These are phyloP conservation scores for Lichtheimia corymbifera DNA, from an alignment of 371 early-diverging fungal genomes.

Conservation along the genomic window DNA sequence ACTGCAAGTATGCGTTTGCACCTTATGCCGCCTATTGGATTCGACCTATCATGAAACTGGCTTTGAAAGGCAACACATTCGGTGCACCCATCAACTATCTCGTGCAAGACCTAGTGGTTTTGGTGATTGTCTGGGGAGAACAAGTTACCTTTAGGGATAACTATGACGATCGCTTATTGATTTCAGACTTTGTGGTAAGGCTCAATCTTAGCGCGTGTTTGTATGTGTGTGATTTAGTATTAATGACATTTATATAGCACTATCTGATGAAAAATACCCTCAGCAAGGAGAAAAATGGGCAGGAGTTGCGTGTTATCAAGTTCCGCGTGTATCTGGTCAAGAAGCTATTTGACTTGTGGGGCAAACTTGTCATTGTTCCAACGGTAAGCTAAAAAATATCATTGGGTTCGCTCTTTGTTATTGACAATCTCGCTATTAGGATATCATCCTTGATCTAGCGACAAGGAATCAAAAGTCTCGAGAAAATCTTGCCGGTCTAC, in stretches of 20 bases:
- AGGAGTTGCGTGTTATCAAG: slow-evolving; percentile 26
- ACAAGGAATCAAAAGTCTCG: background rate
- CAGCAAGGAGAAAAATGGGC: too few species aligned
- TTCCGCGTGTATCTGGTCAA: slow-evolving; percentile 61
- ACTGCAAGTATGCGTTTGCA: slow-evolving; percentile 61
- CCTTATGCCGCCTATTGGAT: slow-evolving; percentile 63
- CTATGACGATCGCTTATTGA: slow-evolving; percentile 38
- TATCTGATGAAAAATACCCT: slow-evolving; percentile 51
- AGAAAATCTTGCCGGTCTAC: slow-evolving; percentile 52
- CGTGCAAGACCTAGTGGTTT: slow-evolving; percentile 64
- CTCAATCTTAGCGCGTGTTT: too few species aligned
- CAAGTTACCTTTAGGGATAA: slow-evolving; percentile 23
- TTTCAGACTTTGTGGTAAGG: slow-evolving; percentile 44
- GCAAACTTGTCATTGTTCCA: slow-evolving; percentile 52
- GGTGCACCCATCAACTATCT: slow-evolving; percentile 73
- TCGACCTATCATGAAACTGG: slow-evolving; percentile 56
- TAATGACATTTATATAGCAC: too few species aligned
- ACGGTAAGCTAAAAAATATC: slow-evolving; percentile 46
- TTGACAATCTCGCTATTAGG: slow-evolving; percentile 22
- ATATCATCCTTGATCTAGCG: slow-evolving; percentile 20
- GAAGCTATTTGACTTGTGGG: slow-evolving; percentile 64
- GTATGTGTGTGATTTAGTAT: too few species aligned
- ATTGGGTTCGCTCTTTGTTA: background rate
- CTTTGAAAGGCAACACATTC: slow-evolving; percentile 48
- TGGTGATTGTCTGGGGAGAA: slow-evolving; percentile 62